A percentile compares a stretch with the other conserved stretches of the same genome.
Evolutionary conservation across 2,329 filamentous ascomycete genomes (phyloP).

Genomic region (Chaetomiaceae sp.): DNA sequence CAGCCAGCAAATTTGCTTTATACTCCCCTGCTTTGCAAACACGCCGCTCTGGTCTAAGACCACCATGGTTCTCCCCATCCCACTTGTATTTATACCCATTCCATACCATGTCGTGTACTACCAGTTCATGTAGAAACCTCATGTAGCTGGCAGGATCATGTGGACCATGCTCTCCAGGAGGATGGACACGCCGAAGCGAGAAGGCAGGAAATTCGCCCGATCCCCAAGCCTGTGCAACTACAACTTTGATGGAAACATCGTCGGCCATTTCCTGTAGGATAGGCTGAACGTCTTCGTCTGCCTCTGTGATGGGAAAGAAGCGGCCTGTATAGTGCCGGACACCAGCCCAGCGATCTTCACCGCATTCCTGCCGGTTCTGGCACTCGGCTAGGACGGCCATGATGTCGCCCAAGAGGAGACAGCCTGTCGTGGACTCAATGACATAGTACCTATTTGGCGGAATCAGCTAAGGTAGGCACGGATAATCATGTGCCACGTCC

Average conservation of each 20-base stretch:
- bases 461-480: neutral
- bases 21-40: neutral
- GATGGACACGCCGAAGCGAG: neutral
- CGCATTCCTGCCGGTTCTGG: neutral
- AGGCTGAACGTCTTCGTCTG: neutral
- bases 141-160: neutral
- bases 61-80: neutral
- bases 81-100: neutral
- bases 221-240: neutral
- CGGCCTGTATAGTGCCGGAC: neutral
- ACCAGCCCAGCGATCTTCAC: neutral
- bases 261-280: neutral
- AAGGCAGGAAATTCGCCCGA: neutral
- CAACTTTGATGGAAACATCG: neutral
- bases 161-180: neutral
- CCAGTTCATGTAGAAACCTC: neutral
- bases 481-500: neutral
- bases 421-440: neutral
- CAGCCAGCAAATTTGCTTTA: neutral
- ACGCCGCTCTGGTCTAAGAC: neutral
- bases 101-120: neutral
- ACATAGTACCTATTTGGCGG: neutral
- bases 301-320: neutral
- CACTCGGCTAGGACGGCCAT: neutral
- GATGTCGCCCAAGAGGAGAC: neutral